phyloP scores from a whole-genome alignment of 176 grass and related monocot species.

The Paspalum notatum region DNA sequence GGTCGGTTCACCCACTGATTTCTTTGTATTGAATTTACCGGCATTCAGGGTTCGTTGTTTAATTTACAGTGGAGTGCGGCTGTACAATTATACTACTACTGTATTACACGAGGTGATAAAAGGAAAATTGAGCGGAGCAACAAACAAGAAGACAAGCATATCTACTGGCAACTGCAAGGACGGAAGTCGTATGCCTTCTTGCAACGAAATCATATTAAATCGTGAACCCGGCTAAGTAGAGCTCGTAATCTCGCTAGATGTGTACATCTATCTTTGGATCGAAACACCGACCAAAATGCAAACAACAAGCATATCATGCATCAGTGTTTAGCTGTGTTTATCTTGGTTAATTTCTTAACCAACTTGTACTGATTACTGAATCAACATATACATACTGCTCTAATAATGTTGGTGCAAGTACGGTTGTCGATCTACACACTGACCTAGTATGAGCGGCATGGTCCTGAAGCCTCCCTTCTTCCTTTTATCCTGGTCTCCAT shows the following conservation, averaged over 20 bases:
- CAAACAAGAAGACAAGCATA: background rate
- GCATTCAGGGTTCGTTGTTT: background rate
- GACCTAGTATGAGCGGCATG: constrained; percentile 80
- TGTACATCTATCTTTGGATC: background rate
- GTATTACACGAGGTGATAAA: background rate
- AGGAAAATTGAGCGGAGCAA: background rate
- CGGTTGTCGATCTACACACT: background rate
- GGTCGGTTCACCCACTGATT: background rate
- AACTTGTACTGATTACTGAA: background rate
- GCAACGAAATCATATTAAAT: background rate
- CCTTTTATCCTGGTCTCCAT: constrained; percentile 35
- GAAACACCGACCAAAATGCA: constrained; percentile 10
- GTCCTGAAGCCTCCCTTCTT: constrained; percentile 76
- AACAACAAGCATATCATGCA: background rate
- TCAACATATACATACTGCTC: background rate
- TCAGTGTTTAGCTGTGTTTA: background rate
- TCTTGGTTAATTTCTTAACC: background rate
- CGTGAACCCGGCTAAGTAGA: background rate
- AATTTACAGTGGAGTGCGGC: too few species aligned
- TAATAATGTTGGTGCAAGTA: background rate
- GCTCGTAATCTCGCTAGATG: background rate
- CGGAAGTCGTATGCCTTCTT: background rate
- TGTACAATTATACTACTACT: too few species aligned
- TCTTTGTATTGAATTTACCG: background rate
- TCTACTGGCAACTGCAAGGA: background rate